Evolutionary conservation across 345 rosid species (phyloP).

Genomic region (Psidium friedrichsthalianum): DNA sequence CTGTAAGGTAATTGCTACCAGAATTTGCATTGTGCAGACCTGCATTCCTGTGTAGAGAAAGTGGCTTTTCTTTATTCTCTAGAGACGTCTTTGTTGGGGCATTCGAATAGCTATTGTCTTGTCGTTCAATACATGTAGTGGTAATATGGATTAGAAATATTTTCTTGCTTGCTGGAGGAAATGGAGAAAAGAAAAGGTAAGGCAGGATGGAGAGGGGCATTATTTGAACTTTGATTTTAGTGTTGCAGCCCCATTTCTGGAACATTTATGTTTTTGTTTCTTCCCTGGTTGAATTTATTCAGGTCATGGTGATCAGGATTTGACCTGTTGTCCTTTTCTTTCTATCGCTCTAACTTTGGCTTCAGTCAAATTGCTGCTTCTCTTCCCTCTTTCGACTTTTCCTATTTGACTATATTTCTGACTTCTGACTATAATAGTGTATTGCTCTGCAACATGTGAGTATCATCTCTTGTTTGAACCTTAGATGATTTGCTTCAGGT

Average conservation of each 20-base stretch:
- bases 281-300: not conserved
- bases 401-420: not conserved
- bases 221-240: not conserved
- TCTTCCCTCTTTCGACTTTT: not conserved
- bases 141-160: not conserved
- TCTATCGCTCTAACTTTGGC: not conserved
- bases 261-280: not conserved
- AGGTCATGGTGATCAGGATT: not conserved
- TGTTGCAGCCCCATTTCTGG: not conserved
- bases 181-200: not conserved
- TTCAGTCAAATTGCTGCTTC: not conserved
- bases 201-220: not conserved
- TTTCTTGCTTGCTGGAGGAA: not conserved
- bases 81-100: not conserved
- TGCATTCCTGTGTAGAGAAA: not conserved
- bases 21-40: not conserved
- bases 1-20: slow-evolving; percentile 27
- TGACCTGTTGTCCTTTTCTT: not conserved
- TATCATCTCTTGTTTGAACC: not conserved
- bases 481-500: slow-evolving; percentile 20
- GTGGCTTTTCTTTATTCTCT: not conserved
- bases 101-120: not conserved
- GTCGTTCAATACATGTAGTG: not conserved
- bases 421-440: not conserved
- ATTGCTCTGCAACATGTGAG: not conserved